A percentile compares a stretch with the other conserved stretches of the same genome.
These are phyloP conservation scores for Cutaneotrichosporon cavernicola DNA, from an alignment of 1,284 basidiomycete species.

Conservation along the genomic window DNA sequence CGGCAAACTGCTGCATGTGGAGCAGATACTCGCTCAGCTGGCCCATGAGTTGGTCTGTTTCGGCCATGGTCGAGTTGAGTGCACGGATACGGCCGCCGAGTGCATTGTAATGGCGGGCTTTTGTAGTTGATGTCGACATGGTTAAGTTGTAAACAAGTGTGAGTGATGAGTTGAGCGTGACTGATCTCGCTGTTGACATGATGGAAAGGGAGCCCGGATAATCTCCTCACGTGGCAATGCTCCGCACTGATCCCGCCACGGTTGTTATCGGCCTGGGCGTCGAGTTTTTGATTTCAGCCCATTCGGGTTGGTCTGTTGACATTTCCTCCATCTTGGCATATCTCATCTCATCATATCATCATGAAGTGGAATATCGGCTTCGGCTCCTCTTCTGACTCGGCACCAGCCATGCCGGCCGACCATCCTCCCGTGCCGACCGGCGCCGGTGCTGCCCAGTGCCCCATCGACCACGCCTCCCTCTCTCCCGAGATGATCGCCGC, in stretches of 20 bases:
- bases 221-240: background rate
- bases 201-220: background rate
- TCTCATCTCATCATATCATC: slow-evolving; percentile 12
- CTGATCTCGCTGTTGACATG: background rate
- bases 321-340: background rate
- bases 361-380: slow-evolving; percentile 48
- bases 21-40: slow-evolving; percentile 41
- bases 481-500: slow-evolving; percentile 4
- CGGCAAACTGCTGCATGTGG: slow-evolving; percentile 45
- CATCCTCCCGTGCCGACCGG: slow-evolving; percentile 32
- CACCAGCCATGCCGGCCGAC: slow-evolving; percentile 27
- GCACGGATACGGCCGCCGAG: slow-evolving; percentile 42
- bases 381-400: slow-evolving; percentile 14
- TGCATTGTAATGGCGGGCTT: slow-evolving; percentile 50
- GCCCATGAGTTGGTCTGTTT: slow-evolving; percentile 44
- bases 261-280: background rate
- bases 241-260: background rate
- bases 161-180: background rate
- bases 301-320: background rate
- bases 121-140: slow-evolving; percentile 36
- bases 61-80: slow-evolving; percentile 42
- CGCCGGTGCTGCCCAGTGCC: slow-evolving; percentile 30
- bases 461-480: slow-evolving; percentile 27
- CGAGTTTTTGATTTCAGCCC: slow-evolving; percentile 10
- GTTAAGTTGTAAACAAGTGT: background rate